These are phyloP conservation scores for Nannochloropsis granulata DNA, from an alignment of 108 stramenopile species.

Conservation along the genomic window DNA sequence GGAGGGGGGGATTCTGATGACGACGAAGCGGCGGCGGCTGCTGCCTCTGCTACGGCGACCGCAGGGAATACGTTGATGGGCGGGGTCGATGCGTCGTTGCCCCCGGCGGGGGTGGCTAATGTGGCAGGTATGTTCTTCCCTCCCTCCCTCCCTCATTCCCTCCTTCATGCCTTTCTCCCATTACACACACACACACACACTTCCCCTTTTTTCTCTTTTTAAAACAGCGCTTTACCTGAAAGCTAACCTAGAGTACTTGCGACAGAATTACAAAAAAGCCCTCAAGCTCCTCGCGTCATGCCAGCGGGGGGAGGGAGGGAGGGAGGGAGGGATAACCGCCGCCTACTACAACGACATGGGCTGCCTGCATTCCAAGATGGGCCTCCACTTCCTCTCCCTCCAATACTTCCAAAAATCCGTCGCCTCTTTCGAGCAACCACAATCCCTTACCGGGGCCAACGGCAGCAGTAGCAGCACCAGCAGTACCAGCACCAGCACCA, in stretches of 20 bases:
- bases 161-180: not conserved
- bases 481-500: not conserved
- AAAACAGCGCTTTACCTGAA: not conserved
- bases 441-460: not conserved
- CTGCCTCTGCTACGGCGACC: not conserved
- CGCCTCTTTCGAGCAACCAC: not conserved
- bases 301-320: slow-evolving; percentile 3
- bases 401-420: slow-evolving; percentile 25
- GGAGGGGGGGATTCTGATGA: not conserved
- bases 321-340: not conserved
- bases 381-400: slow-evolving; percentile 9
- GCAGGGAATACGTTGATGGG: not conserved
- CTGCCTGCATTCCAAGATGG: slow-evolving; percentile 21
- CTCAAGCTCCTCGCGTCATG: slow-evolving; percentile 27
- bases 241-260: slow-evolving; percentile 28
- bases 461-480: not conserved
- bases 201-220: not conserved
- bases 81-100: not conserved
- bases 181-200: not conserved
- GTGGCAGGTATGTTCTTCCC: slow-evolving; percentile 21
- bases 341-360: slow-evolving; percentile 32
- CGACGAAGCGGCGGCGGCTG: not conserved
- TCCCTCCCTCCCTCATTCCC: not conserved
- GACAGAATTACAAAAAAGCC: slow-evolving; percentile 25
- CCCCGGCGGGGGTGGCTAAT: slow-evolving; percentile 20